Base-by-base conservation (phyloP, 2,329 filamentous ascomycete genomes). In the Fusarium dlaminii region DNA sequence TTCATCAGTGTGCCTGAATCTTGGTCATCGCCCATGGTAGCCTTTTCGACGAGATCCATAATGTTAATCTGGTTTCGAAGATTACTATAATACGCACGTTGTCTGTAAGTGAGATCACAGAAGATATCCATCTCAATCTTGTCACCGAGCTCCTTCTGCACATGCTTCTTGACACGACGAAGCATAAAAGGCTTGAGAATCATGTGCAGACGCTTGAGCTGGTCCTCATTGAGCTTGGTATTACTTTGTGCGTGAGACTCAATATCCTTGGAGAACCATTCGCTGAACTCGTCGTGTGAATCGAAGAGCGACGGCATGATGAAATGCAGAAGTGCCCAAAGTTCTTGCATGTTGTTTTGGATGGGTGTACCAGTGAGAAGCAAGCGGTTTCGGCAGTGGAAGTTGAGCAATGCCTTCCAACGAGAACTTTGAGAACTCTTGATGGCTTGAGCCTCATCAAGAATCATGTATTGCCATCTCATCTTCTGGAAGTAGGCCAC, bases 301-400 rank as follows among this genome's bases (percentile, higher is more conserved):
- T 96, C 96, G 83, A 99, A 99, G 58, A 99, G 88, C 48, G 94
- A 98, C n/a, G 96, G 96, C 96, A 99, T 98, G 85, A 98, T 98
- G 86, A 99, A 99, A 88, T 99, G 96, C 27, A 99, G 88, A 75
- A 99, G 85, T 36, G 96, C 96, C 96, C 96, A 99, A 67, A 99
- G 85, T 84, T 99, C 96, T 83, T 98, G 96, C 96, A 99, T 99
- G 87, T 98, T 99, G 86, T 99, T 99, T 83, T 99, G 96, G 75
- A 99, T 98, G 6, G 96, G 96, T 1, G 96, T 99, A 85, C 96
- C 96, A 0, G 96, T 99, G 27, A 99, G 89, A 49, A 99, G 86
- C 52, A 99, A 89, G 75, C 96, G 91, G 83, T 98, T 99, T 69
- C 96, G 93, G 84, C 96, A 98, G 81, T 97, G 94, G 87, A 98